Evolutionary conservation across 2,329 filamentous ascomycete genomes (phyloP).

Genomic region (Dothistroma pini): DNA sequence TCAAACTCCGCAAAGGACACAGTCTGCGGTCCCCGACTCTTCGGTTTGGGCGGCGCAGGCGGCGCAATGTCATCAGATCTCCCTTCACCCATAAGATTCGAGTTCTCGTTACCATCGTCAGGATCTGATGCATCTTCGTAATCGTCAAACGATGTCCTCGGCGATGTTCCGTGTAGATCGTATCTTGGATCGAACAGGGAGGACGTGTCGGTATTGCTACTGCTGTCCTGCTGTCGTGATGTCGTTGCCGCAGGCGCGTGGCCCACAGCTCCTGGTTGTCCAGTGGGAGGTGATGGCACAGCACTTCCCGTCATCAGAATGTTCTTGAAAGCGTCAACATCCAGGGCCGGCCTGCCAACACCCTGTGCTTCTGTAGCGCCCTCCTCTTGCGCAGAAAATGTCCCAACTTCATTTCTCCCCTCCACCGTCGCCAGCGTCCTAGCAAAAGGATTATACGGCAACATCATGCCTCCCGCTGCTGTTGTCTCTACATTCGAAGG

Average conservation of each 20-base stretch:
- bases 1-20: conserved; percentile 35
- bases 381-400: conserved; percentile 7
- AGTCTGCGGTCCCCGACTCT: conserved; percentile 56
- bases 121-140: conserved; percentile 32
- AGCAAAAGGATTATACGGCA: conserved; percentile 36
- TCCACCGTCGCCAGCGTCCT: conserved; percentile 32
- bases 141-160: conserved; percentile 53
- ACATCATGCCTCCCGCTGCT: conserved; percentile 12
- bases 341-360: conserved; percentile 46
- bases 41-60: conserved; percentile 68
- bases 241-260: not conserved
- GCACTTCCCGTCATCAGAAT: conserved; percentile 68
- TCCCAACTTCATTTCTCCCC: conserved; percentile 17
- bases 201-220: conserved; percentile 53
- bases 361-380: conserved; percentile 8
- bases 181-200: conserved; percentile 52
- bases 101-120: conserved; percentile 40
- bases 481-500: conserved; percentile 3
- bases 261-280: conserved; percentile 20
- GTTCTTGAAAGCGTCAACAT: conserved; percentile 73
- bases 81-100: conserved; percentile 37
- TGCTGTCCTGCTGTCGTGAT: conserved; percentile 35
- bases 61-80: conserved; percentile 48
- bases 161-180: conserved; percentile 47
- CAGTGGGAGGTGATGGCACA: conserved; percentile 22